Conservation (phyloP, 495 filamentous ascomycete genomes). For the Wilcoxina mikolae region DNA sequence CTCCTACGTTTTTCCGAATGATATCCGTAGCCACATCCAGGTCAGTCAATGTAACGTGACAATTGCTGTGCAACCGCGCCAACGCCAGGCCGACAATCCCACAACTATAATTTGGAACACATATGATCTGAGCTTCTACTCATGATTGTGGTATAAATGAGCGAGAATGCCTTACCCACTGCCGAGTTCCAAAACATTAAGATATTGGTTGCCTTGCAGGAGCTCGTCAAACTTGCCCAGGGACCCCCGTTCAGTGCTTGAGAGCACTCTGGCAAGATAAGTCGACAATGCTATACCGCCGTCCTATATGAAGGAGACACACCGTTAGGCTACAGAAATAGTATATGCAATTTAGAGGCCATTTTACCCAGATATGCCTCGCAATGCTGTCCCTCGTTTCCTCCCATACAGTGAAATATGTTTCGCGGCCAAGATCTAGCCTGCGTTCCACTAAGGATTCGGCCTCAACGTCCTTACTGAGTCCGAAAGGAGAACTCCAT, state of each 20-base stretch:
- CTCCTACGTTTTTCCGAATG: slow-evolving; percentile 27
- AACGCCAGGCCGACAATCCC: slow-evolving; percentile 70
- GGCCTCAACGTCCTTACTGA: background rate
- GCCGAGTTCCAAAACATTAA: slow-evolving; percentile 62
- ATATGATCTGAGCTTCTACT: background rate
- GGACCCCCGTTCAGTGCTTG: background rate
- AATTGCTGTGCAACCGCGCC: slow-evolving; percentile 41
- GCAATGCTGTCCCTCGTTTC: slow-evolving; percentile 93
- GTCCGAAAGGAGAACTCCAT: background rate
- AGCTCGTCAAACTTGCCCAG: slow-evolving; percentile 7
- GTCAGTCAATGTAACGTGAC: slow-evolving; percentile 62
- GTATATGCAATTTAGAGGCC: slow-evolving; percentile 13
- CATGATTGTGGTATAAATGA: background rate
- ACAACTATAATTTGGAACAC: slow-evolving; percentile 32
- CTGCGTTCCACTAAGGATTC: background rate
- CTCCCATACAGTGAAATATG: slow-evolving; percentile 48
- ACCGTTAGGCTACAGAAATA: background rate
- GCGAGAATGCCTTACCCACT: slow-evolving; percentile 37
- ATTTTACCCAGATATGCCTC: slow-evolving; percentile 70
- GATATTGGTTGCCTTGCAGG: slow-evolving; percentile 15
- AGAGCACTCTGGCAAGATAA: slow-evolving; percentile 27
- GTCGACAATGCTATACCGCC: slow-evolving; percentile 46
- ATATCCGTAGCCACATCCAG: slow-evolving; percentile 61
- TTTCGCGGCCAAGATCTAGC: background rate
- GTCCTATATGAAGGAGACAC: no score